A percentile compares a stretch with the other conserved stretches of the same genome.
phyloP scores from a whole-genome alignment of 345 rosid genomes.

The Lepidium sativum region DNA sequence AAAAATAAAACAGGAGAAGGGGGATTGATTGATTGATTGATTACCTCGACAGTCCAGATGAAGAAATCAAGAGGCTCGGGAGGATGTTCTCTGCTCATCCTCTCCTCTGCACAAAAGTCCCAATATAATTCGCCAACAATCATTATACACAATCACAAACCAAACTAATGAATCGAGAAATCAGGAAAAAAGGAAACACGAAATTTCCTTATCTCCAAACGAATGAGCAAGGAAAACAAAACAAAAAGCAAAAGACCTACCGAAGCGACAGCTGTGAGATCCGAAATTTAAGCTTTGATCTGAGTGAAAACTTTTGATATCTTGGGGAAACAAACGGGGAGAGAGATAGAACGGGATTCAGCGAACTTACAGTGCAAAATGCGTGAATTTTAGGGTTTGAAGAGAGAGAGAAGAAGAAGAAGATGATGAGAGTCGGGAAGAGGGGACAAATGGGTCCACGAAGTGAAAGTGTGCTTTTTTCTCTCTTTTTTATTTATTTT shows the following conservation, averaged over 20 bases:
- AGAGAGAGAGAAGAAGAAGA: background rate
- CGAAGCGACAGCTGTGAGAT: slow-evolving; percentile 41
- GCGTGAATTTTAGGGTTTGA: slow-evolving; percentile 26
- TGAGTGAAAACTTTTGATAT: slow-evolving; percentile 1
- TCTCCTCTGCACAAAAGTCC: slow-evolving; percentile 16
- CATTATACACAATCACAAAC: background rate
- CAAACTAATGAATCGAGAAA: background rate
- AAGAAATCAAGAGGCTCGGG: slow-evolving; percentile 99
- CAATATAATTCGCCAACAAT: slow-evolving; percentile 10
- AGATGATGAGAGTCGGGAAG: background rate
- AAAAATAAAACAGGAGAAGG: background rate
- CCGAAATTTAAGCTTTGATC: slow-evolving; percentile 22
- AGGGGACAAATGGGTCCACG: slow-evolving; percentile 25
- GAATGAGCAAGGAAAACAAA: background rate
- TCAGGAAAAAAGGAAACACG: background rate
- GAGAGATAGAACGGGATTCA: background rate
- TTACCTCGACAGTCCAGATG: slow-evolving; percentile 98
- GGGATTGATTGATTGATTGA: background rate
- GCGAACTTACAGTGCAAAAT: slow-evolving; percentile 20
- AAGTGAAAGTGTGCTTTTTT: slow-evolving; percentile 1
- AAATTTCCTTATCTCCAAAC: background rate
- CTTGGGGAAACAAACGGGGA: slow-evolving; percentile 25
- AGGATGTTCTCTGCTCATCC: slow-evolving; percentile 68
- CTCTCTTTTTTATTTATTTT: background rate
- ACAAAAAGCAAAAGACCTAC: slow-evolving; percentile 4